A percentile compares a stretch with the other conserved stretches of the same genome.
Evolutionary conservation across 192 early-diverging fungal species (phyloP).

Genomic region (Rhizophagus prolifer): DNA sequence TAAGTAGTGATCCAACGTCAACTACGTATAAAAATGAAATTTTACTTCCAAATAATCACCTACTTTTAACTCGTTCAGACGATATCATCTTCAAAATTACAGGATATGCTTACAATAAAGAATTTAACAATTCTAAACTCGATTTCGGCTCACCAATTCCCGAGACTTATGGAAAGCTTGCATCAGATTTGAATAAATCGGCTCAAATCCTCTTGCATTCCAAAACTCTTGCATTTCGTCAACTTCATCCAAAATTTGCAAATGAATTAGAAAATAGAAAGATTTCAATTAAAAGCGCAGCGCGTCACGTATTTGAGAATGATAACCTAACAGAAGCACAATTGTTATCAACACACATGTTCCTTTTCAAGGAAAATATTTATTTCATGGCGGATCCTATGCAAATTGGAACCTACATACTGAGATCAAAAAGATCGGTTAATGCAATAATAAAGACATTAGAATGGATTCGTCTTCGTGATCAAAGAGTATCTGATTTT

Average conservation of each 20-base stretch:
- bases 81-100: constrained; percentile 50
- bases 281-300: constrained; percentile 33
- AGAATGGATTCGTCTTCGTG: constrained; percentile 49
- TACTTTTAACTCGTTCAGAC: constrained; percentile 32
- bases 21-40: neutral
- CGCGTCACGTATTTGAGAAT: constrained; percentile 39
- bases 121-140: constrained; percentile 9
- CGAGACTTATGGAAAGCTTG: constrained; percentile 17
- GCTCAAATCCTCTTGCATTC: constrained; percentile 38
- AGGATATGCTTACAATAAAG: constrained; percentile 31
- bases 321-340: constrained; percentile 26
- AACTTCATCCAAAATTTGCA: constrained; percentile 40
- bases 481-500: constrained; percentile 50
- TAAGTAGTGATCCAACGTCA: neutral
- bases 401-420: constrained; percentile 47
- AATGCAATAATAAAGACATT: constrained; percentile 42
- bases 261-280: constrained; percentile 25
- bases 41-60: neutral
- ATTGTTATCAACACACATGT: constrained; percentile 58
- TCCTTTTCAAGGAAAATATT: constrained; percentile 51
- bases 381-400: constrained; percentile 49
- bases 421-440: constrained; percentile 49
- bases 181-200: constrained; percentile 36
- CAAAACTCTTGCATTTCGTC: constrained; percentile 36
- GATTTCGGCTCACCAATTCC: constrained; percentile 25